Evolutionary conservation across 2,329 filamentous ascomycete species (phyloP), one percentile per base, ranked within the genome.

Genomic region (Paecilomyces formosus): DNA sequence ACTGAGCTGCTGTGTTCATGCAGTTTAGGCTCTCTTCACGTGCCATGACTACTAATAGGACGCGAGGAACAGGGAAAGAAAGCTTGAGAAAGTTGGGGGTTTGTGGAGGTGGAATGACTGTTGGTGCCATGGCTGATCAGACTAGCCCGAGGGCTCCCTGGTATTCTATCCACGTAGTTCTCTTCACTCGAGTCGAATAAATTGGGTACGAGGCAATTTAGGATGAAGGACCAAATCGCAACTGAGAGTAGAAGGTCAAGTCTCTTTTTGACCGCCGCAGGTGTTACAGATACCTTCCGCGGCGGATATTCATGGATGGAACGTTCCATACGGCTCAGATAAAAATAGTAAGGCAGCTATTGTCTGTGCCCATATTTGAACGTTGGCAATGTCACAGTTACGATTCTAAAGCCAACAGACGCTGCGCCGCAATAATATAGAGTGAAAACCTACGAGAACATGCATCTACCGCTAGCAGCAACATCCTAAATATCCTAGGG

Each of bases 11-110:
- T 21, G 73, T 73, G 5, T 73, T 72, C 63, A 79, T 76, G 53
- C 70, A 77, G 62, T 79, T 78, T 11, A 76, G 64, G 56, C 71
- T 71, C 15, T 74, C 65, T 1, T 73, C 72, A 13, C 76, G 66
- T 62, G 76, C 74, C 64, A 78, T 71, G 4, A 74, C 76, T 58
- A 79, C 70, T 39, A 76, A 68, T 5, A 79, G 63, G 51, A 77
- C 70, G 55, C 58, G 39, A 18, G 54, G 54, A 5, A 33, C 54
- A n/a, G 54, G 54, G 15, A 24, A 55, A 15, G 54, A 55, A 39
- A 55, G 54, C 54, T n/a, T 21, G 15, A 55, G 30, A 31, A 55
- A 55, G 21, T 12, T 45, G 12, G 54, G 54, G n/a, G 54, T 55
- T 8, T 21, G 54, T 6, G 54, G 54, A 4, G 54, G 54, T 39